These are phyloP conservation scores for Glaciozyma martinii DNA, from an alignment of 768 basidiomycete species.

Conservation along the genomic window DNA sequence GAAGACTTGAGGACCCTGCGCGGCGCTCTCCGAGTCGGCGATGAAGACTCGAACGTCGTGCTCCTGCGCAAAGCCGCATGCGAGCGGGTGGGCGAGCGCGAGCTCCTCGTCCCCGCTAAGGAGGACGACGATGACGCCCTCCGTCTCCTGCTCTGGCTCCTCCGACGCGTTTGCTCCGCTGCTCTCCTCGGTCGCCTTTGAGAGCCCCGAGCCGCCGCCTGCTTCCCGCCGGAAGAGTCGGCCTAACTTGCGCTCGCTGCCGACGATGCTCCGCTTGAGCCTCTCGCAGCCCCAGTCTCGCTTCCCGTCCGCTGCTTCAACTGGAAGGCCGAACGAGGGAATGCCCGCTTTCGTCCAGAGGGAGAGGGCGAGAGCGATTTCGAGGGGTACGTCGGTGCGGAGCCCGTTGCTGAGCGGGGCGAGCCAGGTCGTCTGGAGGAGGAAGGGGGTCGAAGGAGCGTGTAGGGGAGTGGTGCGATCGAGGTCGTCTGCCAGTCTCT, in stretches of 20 bases:
- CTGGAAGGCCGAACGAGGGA: slow-evolving; percentile 18
- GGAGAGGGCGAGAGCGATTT: slow-evolving; percentile 10
- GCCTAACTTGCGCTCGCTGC: not conserved
- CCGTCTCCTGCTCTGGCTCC: slow-evolving; percentile 4
- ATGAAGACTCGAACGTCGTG: slow-evolving; percentile 21
- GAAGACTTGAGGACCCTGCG: not conserved
- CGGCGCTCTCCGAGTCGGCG: slow-evolving; percentile 11
- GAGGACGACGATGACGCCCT: slow-evolving; percentile 15
- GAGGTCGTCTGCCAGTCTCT: not conserved
- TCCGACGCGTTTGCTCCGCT: not conserved
- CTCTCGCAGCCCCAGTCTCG: slow-evolving; percentile 5
- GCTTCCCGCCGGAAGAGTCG: not conserved
- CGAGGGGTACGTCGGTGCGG: slow-evolving; percentile 4
- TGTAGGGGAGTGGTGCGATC: not conserved
- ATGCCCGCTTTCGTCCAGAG: slow-evolving; percentile 20
- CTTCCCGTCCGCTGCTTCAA: not conserved
- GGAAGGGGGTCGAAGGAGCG: slow-evolving; percentile 19
- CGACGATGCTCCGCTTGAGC: not conserved
- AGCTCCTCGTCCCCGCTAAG: slow-evolving; percentile 19
- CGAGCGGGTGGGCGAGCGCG: slow-evolving; percentile 6
- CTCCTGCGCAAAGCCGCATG: slow-evolving; percentile 14
- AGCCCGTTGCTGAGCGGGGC: slow-evolving; percentile 11
- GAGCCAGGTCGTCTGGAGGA: slow-evolving; percentile 21
- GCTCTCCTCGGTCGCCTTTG: slow-evolving; percentile 4
- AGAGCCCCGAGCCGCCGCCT: not conserved